A percentile compares a stretch with the other conserved stretches of the same genome.
Conservation (phyloP, 768 basidiomycete genomes). For the Chalciporus pseudorubinellus region DNA sequence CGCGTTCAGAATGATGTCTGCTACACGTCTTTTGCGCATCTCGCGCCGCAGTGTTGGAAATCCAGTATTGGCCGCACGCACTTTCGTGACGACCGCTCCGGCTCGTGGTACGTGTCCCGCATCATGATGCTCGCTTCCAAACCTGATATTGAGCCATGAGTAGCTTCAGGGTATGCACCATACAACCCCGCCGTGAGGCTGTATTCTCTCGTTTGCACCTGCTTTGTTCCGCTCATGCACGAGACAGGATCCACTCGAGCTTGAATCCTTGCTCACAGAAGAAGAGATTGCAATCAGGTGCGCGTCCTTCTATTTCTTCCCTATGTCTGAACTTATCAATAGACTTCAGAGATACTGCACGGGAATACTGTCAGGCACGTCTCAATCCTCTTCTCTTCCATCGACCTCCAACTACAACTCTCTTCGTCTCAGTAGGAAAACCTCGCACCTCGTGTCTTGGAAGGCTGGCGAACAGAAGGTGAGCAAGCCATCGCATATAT, state of each 20-base stretch:
- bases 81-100: conserved; percentile 20
- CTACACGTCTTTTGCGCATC: conserved; percentile 3
- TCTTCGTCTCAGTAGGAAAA: conserved; percentile 54
- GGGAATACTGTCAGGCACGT: conserved; percentile 73
- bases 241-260: conserved; percentile 73
- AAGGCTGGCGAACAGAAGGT: conserved; percentile 90
- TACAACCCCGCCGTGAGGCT: conserved; percentile 23
- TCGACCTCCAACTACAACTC: not conserved
- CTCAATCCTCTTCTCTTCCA: not conserved
- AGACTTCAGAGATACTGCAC: conserved; percentile 66
- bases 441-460: conserved; percentile 81
- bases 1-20: conserved; percentile 1
- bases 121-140: not conserved
- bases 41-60: conserved; percentile 10
- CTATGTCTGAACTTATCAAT: not conserved
- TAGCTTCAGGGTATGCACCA: conserved; percentile 19
- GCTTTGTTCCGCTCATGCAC: conserved; percentile 5
- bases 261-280: conserved; percentile 79
- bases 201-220: not conserved
- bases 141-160: not conserved
- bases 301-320: conserved; percentile 11
- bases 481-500: conserved; percentile 10
- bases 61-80: conserved; percentile 10
- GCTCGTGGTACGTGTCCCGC: conserved; percentile 17
- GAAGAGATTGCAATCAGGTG: conserved; percentile 90